These are phyloP conservation scores for Colletotrichum sp. DNA, from an alignment of 2,329 filamentous ascomycete species.

Conservation along the genomic window DNA sequence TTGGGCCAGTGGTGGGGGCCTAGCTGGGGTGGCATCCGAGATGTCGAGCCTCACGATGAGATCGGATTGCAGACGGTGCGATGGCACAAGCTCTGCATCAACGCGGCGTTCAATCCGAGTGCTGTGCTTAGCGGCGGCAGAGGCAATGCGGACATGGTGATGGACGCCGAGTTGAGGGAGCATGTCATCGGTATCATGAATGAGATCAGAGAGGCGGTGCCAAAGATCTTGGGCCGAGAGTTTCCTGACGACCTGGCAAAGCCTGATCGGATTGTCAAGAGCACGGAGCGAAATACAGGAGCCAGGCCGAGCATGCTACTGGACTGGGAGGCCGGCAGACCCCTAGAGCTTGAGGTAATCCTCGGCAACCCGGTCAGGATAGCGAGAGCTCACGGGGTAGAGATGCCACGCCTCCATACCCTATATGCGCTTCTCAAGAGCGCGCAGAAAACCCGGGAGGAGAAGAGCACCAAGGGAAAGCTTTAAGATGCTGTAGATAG, in stretches of 20 bases:
- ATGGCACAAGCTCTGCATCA: constrained; percentile 81
- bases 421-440: constrained; percentile 70
- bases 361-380: constrained; percentile 72
- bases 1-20: constrained; percentile 57
- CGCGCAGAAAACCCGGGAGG: constrained; percentile 59
- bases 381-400: constrained; percentile 63
- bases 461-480: constrained; percentile 30
- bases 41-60: constrained; percentile 68
- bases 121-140: constrained; percentile 69
- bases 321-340: constrained; percentile 70
- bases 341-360: constrained; percentile 75
- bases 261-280: constrained; percentile 66
- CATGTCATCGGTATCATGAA: constrained; percentile 72
- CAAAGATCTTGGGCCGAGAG: constrained; percentile 63
- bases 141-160: constrained; percentile 69
- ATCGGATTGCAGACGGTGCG: constrained; percentile 71
- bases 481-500: constrained; percentile 28
- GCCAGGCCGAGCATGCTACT: constrained; percentile 71
- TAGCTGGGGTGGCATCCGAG: constrained; percentile 62
- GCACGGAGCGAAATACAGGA: constrained; percentile 67
- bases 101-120: constrained; percentile 75
- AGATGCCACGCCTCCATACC: constrained; percentile 70
- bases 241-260: constrained; percentile 65
- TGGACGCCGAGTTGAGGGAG: constrained; percentile 63
- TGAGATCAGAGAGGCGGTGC: constrained; percentile 69